Evolutionary conservation across 179 eudicot species (phyloP).

Genomic region (Amaranthus tricolor): DNA sequence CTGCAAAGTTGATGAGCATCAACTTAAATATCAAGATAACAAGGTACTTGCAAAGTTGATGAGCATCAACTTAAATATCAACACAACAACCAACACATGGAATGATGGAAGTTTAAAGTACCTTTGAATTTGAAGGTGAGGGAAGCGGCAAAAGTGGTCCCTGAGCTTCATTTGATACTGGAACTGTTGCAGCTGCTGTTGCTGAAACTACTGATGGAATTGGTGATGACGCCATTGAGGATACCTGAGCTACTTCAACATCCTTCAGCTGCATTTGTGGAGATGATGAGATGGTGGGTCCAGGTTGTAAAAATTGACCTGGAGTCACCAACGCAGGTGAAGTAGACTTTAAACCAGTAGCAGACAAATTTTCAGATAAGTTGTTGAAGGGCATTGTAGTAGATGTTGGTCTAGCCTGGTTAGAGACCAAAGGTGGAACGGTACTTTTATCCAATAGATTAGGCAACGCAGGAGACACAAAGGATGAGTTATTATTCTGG

Average conservation of each 20-base stretch:
- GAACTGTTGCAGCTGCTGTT: constrained; percentile 12
- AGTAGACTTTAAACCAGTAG: constrained; percentile 34
- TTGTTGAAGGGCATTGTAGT: constrained; percentile 31
- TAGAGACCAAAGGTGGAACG: constrained; percentile 28
- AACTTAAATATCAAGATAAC: constrained; percentile 6
- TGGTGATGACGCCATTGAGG: constrained; percentile 25
- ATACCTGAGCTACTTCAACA: constrained; percentile 45
- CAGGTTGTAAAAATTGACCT: constrained; percentile 55
- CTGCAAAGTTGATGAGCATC: not conserved
- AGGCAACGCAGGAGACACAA: constrained; percentile 32
- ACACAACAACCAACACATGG: not conserved
- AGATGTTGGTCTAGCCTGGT: constrained; percentile 33
- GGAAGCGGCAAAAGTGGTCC: constrained; percentile 46
- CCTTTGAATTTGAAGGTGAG: constrained; percentile 43
- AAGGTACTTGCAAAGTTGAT: not conserved
- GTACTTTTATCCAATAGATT: constrained; percentile 32
- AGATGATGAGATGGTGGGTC: constrained; percentile 31
- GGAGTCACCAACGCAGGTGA: constrained; percentile 53
- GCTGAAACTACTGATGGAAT: constrained; percentile 21
- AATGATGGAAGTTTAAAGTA: constrained; percentile 3
- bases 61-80: no score
- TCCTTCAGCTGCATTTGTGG: constrained; percentile 43
- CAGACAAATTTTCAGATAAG: constrained; percentile 35
- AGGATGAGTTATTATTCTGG: constrained; percentile 28
- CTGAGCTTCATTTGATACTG: constrained; percentile 35